Conservation (phyloP, 495 filamentous ascomycete genomes). For the Lepidopterella palustris region DNA sequence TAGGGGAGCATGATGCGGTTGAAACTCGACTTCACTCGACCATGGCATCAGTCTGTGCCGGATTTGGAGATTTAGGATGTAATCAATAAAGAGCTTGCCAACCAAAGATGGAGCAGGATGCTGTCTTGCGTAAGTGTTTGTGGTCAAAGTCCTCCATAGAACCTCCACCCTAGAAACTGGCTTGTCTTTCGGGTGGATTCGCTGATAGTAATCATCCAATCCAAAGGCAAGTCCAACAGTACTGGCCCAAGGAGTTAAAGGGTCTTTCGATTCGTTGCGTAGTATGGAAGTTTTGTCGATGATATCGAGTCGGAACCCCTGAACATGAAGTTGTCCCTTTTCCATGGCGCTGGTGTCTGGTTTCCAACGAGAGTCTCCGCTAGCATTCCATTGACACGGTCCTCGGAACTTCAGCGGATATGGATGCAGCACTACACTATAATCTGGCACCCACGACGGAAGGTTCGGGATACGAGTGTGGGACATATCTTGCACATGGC, state of each 20-base stretch:
- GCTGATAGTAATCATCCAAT: conserved; percentile 15
- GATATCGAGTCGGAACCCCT: conserved; percentile 12
- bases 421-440: conserved; percentile 7
- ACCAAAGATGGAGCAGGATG: conserved; percentile 10
- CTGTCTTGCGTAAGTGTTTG: conserved; percentile 12
- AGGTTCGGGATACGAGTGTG: conserved; percentile 14
- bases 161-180: conserved; percentile 17
- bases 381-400: conserved; percentile 4
- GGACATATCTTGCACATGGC: conserved; percentile 15
- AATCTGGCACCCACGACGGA: conserved; percentile 27
- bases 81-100: conserved; percentile 21
- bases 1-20: conserved; percentile 20
- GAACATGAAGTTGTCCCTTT: conserved; percentile 10
- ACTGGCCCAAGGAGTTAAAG: conserved; percentile 15
- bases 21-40: conserved; percentile 23
- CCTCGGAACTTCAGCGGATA: conserved; percentile 16
- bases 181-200: neutral
- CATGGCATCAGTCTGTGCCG: conserved; percentile 20
- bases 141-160: conserved; percentile 20
- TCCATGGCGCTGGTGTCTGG: conserved; percentile 8
- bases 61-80: conserved; percentile 24
- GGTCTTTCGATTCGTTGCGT: conserved; percentile 10
- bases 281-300: conserved; percentile 12
- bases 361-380: conserved; percentile 5
- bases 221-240: conserved; percentile 18